Percentiles rank a stretch among this genome's conserved stretches.
These are phyloP conservation scores for Dothideomycetidae sp. DNA, from an alignment of 2,329 filamentous ascomycete species.

Conservation along the genomic window DNA sequence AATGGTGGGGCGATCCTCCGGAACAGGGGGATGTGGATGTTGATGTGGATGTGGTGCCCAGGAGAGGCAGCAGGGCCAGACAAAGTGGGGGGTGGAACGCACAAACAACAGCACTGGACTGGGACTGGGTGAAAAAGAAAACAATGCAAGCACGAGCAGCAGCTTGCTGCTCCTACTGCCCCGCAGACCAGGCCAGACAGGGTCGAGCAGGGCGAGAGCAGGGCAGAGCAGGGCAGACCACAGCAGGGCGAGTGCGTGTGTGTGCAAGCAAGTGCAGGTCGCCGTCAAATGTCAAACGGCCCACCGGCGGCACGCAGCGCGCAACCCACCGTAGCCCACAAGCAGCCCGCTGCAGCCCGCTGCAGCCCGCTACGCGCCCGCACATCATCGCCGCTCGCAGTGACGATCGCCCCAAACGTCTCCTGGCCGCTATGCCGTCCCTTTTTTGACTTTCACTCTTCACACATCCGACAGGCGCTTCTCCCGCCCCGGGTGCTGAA, in stretches of 20 bases:
- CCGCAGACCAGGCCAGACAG: not conserved
- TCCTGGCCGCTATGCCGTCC: no score
- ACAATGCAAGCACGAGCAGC: slow-evolving; percentile 3
- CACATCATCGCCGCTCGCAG: slow-evolving; percentile 3
- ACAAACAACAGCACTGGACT: not conserved
- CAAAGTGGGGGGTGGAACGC: not conserved
- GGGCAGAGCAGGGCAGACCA: not conserved
- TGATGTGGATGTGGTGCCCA: not conserved
- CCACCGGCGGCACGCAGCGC: slow-evolving; percentile 5
- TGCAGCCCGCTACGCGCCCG: no score
- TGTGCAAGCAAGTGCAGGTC: slow-evolving; percentile 7
- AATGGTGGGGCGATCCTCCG: not conserved
- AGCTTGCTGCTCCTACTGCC: slow-evolving; percentile 1
- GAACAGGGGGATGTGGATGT: not conserved
- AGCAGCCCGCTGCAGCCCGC: no score
- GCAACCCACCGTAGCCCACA: slow-evolving; percentile 4
- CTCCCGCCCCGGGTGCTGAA: slow-evolving; percentile 2
- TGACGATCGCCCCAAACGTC: slow-evolving; percentile 7
- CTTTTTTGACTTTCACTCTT: no score
- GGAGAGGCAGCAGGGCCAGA: not conserved
- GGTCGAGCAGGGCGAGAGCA: not conserved
- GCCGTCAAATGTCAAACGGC: slow-evolving; percentile 10
- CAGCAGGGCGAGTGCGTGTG: no score
- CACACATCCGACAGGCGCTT: not conserved
- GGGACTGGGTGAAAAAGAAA: slow-evolving; percentile 1